A percentile compares a stretch with the other conserved stretches of the same genome.
phyloP scores from a whole-genome alignment of 306 rosid species.

The Prunus mongolica region DNA sequence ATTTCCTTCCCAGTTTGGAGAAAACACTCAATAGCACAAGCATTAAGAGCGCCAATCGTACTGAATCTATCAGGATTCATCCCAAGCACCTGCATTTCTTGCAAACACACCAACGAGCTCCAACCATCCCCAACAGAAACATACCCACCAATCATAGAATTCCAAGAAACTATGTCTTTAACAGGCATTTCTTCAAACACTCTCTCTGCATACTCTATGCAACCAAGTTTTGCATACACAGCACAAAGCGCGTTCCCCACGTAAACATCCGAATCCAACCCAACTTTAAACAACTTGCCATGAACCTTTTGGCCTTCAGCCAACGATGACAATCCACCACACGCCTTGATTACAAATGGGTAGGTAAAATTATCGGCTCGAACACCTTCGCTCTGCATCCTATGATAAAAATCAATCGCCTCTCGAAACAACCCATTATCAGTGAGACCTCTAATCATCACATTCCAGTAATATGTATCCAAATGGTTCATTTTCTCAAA shows the following conservation, averaged over 20 bases:
- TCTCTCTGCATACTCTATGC: conserved; percentile 30
- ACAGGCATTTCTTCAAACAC: conserved; percentile 52
- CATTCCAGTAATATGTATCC: conserved; percentile 41
- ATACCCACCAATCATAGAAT: conserved; percentile 48
- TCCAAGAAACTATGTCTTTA: conserved; percentile 52
- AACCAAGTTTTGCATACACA: conserved; percentile 49
- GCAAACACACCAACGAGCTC: conserved; percentile 35
- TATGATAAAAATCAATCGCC: conserved; percentile 34
- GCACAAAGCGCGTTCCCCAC: conserved; percentile 39
- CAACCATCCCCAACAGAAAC: conserved; percentile 30
- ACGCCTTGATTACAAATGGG: conserved; percentile 49
- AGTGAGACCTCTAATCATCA: conserved; percentile 44
- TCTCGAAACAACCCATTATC: conserved; percentile 34
- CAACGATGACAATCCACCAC: conserved; percentile 34
- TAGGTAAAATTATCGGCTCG: conserved; percentile 41
- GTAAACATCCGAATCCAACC: conserved; percentile 44
- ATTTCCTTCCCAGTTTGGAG: conserved; percentile 37
- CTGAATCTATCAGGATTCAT: conserved; percentile 42
- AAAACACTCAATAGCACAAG: conserved; percentile 38
- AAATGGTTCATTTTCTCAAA: conserved; percentile 45
- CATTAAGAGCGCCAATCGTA: conserved; percentile 34
- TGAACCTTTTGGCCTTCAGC: conserved; percentile 35
- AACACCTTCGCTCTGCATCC: conserved; percentile 45
- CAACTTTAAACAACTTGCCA: conserved; percentile 41
- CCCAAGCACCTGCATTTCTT: conserved; percentile 34